These are phyloP conservation scores for Mimosa pudica DNA, from an alignment of 306 rosid species.

Conservation along the genomic window DNA sequence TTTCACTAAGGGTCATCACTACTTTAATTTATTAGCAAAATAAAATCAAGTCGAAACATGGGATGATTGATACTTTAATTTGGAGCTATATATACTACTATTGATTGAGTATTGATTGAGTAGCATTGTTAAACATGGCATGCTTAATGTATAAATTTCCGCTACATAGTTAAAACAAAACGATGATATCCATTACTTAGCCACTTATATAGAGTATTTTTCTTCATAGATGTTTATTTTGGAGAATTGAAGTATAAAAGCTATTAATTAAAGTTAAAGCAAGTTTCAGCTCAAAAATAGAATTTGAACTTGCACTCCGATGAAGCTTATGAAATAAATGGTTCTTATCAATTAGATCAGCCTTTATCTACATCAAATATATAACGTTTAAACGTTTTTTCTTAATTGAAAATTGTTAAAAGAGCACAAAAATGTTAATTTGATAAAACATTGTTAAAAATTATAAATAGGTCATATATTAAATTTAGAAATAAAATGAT, in stretches of 20 bases:
- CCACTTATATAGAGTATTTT: neutral
- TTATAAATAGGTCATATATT: too few species aligned
- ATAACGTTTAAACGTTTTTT: too few species aligned
- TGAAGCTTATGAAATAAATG: neutral
- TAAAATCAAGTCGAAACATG: slow-evolving; percentile 18
- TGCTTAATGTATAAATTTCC: neutral
- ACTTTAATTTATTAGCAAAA: neutral
- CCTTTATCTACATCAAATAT: neutral
- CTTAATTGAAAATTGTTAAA: too few species aligned
- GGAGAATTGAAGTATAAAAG: neutral
- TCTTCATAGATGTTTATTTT: neutral
- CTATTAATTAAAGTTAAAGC: neutral
- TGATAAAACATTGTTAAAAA: too few species aligned
- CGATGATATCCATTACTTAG: neutral
- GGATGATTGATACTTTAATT: slow-evolving; percentile 18
- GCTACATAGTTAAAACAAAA: neutral
- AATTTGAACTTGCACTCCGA: neutral
- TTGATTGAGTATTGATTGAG: neutral
- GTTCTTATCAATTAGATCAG: neutral
- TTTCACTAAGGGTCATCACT: slow-evolving; percentile 33
- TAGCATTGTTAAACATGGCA: neutral
- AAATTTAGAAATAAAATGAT: too few species aligned
- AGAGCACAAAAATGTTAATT: too few species aligned
- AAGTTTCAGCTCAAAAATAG: neutral
- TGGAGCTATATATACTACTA: slow-evolving; percentile 15